Evolutionary conservation across 768 basidiomycete species (phyloP), one percentile per base, ranked within the genome.

Genomic region (Harrya chromipes): DNA sequence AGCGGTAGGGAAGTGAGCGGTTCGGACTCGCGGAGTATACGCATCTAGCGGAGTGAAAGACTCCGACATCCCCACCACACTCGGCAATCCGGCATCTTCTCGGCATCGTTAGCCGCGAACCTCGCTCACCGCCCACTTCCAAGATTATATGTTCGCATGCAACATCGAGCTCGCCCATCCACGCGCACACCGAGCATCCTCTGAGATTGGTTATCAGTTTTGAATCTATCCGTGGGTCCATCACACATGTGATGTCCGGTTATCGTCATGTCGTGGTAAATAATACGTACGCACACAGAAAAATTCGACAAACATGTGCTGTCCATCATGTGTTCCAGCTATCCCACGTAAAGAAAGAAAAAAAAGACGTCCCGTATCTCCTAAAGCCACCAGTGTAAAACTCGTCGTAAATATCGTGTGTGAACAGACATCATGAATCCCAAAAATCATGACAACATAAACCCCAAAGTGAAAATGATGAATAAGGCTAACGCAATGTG

Each of bases 1-100:
- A 47, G 53, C 5, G 23, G 54, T 29, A 55, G 45, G 55, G 66
- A 66, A 64, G 61, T 61, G 60, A 66, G 64, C 53, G 48, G 57
- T 56, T 54, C 54, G 41, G 55, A 70, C 40, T 69, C 65, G 66
- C 65, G 65, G 65, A 69, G 63, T 68, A 46, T 5, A 39, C 27
- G 17, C 54, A 42, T 46, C 33, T 35, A 53, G 65, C 68, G 68
- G 66, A 70, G 68, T 60, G 56, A 50, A 40, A 29, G 54, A 66
- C 65, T 68, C 65, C 66, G 66, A 63, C 55, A 41, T n/a, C 40
- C n/a, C 54, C 36, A 39, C 40, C 40, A 19, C 11, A 20, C 17
- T 31, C 56, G 60, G 60, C 57, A 58, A 39, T 43, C 34, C 64
- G 64, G 64, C 64, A 64, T 33, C 24, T 1, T 42, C 21, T 4